phyloP scores from a whole-genome alignment of 495 filamentous ascomycete species.

The Trichoderma asperelloides region DNA sequence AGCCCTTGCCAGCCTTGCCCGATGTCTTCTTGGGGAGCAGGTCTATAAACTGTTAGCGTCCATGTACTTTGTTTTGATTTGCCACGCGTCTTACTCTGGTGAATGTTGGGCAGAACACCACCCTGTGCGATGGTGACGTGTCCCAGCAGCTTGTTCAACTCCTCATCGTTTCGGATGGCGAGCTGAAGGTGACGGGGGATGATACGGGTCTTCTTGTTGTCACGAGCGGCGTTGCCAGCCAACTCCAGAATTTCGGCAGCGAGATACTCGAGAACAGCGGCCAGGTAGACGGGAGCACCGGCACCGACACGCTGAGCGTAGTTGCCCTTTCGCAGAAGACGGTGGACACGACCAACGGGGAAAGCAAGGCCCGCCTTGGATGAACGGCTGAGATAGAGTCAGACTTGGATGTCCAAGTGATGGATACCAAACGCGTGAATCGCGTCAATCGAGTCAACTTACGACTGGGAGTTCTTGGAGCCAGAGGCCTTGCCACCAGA shows the following conservation, averaged over 20 bases:
- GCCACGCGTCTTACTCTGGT: constrained; percentile 67
- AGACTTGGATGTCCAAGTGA: constrained; percentile 18
- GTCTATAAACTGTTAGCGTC: constrained; percentile 44
- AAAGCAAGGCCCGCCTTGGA: constrained; percentile 99
- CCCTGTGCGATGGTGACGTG: constrained; percentile 99
- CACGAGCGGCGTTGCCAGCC: constrained; percentile 95
- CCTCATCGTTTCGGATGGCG: constrained; percentile 98
- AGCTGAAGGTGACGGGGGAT: constrained; percentile 98
- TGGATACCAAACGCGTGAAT: constrained; percentile 21
- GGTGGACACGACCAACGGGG: constrained; percentile 99
- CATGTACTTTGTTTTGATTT: constrained; percentile 32
- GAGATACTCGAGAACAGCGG: constrained; percentile 96
- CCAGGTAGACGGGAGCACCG: constrained; percentile 96
- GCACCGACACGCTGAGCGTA: constrained; percentile 99
- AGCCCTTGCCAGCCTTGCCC: constrained; percentile 79
- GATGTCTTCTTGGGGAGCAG: constrained; percentile 96
- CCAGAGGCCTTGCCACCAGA: constrained; percentile 97
- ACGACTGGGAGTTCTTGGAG: constrained; percentile 97
- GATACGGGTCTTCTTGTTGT: constrained; percentile 99
- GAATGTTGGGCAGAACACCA: constrained; percentile 98
- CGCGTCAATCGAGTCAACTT: constrained; percentile 33
- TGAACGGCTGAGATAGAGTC: constrained; percentile 63
- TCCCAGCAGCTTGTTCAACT: constrained; percentile 98
- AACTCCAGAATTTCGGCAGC: constrained; percentile 98
- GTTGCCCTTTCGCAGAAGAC: constrained; percentile 99